These are phyloP conservation scores for Trichoderma brevicompactum DNA, from an alignment of 2,329 filamentous ascomycete genomes.

Conservation along the genomic window DNA sequence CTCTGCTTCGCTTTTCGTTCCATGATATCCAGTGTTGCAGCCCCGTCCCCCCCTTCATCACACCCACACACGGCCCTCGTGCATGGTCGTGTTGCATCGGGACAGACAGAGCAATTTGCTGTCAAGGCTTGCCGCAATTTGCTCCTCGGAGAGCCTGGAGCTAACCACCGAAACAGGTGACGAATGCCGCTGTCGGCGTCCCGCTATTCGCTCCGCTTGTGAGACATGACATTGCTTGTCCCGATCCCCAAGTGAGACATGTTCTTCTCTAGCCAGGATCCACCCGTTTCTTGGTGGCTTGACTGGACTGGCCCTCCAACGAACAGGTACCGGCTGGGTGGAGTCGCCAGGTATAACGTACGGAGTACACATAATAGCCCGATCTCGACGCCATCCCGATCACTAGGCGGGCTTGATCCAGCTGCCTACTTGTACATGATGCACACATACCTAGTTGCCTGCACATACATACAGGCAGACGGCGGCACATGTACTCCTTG, in stretches of 20 bases:
- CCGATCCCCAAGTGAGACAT: slow-evolving; percentile 25
- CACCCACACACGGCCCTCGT: not conserved
- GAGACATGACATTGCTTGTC: slow-evolving; percentile 26
- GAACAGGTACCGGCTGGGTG: slow-evolving; percentile 20
- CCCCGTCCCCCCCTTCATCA: not conserved
- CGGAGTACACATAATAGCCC: slow-evolving; percentile 1
- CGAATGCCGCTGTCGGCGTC: slow-evolving; percentile 1
- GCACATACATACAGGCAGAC: not conserved
- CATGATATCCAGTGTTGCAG: not conserved
- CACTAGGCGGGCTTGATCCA: not conserved
- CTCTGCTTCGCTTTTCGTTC: slow-evolving; percentile 1
- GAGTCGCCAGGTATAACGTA: not conserved
- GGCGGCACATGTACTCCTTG: not conserved
- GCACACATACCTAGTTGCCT: not conserved
- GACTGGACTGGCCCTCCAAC: slow-evolving; percentile 10
- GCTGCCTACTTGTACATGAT: not conserved
- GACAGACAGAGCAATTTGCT: not conserved
- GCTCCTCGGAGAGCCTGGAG: not conserved
- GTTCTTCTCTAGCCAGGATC: slow-evolving; percentile 21
- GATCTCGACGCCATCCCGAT: slow-evolving; percentile 27
- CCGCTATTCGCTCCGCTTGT: slow-evolving; percentile 20
- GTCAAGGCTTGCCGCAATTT: not conserved
- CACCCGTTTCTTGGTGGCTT: slow-evolving; percentile 21
- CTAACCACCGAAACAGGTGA: slow-evolving; percentile 3
- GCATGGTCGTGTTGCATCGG: not conserved